Evolutionary conservation across 2,329 filamentous ascomycete genomes (phyloP), one percentile per base, ranked within the genome.

Genomic region (Fonsecaea monophora): DNA sequence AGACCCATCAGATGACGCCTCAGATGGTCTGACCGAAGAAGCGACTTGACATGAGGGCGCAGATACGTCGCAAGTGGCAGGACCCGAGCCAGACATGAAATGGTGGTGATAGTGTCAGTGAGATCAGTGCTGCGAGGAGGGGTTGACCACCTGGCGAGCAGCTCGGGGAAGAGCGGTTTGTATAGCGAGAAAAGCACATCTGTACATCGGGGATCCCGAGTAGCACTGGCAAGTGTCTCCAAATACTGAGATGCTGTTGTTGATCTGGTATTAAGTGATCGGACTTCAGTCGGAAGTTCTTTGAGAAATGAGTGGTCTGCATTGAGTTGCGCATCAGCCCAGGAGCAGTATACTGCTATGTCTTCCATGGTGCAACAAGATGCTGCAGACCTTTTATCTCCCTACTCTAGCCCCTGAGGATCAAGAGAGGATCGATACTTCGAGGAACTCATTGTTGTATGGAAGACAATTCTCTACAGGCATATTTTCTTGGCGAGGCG

Each of bases 91-190:
- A 73, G 62, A 77, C 71, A 68, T 73, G 74, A 69, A 79, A 76
- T 72, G 67, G 58, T 76, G 71, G 56, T 74, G 70, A 69, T 80
- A 74, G 53, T 57, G 32, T 68, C 62, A 34, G 55, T 15, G 3
- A 68, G 34, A 34, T 76, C 73, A 1, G 45, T 42, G 13, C 64
- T 37, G 40, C 73, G n/a, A 45, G 37, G 35, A 13, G 56, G 72
- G 59, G 90, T 37, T 9, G 50, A 82, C 92, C 92, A 96, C 82
- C 90, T 84, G 68, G 92, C 90, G 78, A 90, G 92, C 58, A 96
- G 83, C 78, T 97, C 94, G 73, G 92, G 87, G 74, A 95, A 92
- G 48, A 94, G 80, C 68, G 85, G 82, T 76, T 91, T 88, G 78
- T 94, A 93, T 74, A 90, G 85, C 71, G 86, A 82, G 75, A 95